phyloP scores from a whole-genome alignment of 805 yeast genomes.

The Candida sphagnicola region DNA sequence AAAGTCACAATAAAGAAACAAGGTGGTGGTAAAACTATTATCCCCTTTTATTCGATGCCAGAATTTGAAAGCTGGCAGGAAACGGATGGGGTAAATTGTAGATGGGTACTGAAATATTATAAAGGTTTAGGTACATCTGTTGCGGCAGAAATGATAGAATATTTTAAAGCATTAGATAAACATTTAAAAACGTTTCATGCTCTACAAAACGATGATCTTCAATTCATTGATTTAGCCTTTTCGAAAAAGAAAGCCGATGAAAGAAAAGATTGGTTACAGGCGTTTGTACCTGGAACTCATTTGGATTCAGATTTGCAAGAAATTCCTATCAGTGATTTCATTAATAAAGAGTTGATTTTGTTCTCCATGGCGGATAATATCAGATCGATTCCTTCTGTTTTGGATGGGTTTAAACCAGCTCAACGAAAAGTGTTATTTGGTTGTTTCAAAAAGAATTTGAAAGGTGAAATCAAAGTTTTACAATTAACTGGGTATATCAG shows the following conservation, averaged over 20 bases:
- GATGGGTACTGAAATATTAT: slow-evolving; percentile 93
- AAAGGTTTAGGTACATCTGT: slow-evolving; percentile 98
- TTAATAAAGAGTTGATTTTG: slow-evolving; percentile 89
- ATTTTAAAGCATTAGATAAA: slow-evolving; percentile 77
- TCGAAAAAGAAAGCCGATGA: slow-evolving; percentile 95
- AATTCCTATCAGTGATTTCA: slow-evolving; percentile 90
- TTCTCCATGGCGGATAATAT: slow-evolving; percentile 96
- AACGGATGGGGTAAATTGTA: slow-evolving; percentile 63
- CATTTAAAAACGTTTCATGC: slow-evolving; percentile 86
- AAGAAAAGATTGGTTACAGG: slow-evolving; percentile 93
- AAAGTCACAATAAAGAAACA: slow-evolving; percentile 75
- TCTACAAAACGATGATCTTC: slow-evolving; percentile 72
- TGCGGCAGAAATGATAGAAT: slow-evolving; percentile 78
- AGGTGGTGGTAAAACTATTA: slow-evolving; percentile 46
- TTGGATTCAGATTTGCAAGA: slow-evolving; percentile 70
- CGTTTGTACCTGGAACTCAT: slow-evolving; percentile 87
- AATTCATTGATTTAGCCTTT: slow-evolving; percentile 84
- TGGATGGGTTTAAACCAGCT: slow-evolving; percentile 96
- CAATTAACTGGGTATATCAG: slow-evolving; percentile 87
- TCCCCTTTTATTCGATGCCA: slow-evolving; percentile 91
- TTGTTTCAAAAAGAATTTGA: slow-evolving; percentile 76
- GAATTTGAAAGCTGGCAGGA: slow-evolving; percentile 94
- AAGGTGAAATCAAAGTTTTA: slow-evolving; percentile 79
- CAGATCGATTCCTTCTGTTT: slow-evolving; percentile 88
- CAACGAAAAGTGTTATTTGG: slow-evolving; percentile 92